Conservation (phyloP, 495 filamentous ascomycete genomes). For the Neurospora cerealis region DNA sequence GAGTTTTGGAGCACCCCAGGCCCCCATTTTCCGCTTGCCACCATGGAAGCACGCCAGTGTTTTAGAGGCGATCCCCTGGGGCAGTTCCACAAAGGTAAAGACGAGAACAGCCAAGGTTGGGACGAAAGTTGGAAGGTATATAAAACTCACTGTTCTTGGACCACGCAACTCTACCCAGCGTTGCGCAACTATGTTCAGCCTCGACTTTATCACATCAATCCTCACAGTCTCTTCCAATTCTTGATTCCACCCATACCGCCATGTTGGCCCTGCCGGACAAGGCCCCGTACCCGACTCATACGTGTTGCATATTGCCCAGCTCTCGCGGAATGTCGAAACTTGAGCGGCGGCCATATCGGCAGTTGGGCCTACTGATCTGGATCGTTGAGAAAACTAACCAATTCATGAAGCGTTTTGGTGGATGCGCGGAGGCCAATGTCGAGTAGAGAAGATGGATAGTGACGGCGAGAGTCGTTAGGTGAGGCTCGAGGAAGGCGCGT, state of each 20-base stretch:
- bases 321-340: slow-evolving; percentile 22
- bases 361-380: slow-evolving; percentile 9
- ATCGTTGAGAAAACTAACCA: slow-evolving; percentile 2
- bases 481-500: neutral
- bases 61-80: neutral
- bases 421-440: slow-evolving; percentile 8
- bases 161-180: slow-evolving; percentile 20
- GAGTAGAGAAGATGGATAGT: neutral
- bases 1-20: neutral
- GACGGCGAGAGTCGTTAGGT: neutral
- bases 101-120: neutral
- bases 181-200: slow-evolving; percentile 21
- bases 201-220: slow-evolving; percentile 6
- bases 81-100: neutral
- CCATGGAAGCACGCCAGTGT: neutral
- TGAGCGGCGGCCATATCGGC: slow-evolving; percentile 35
- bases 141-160: slow-evolving; percentile 15
- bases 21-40: neutral
- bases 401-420: slow-evolving; percentile 35
- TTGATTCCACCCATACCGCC: slow-evolving; percentile 10
- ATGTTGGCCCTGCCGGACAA: slow-evolving; percentile 9
- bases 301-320: slow-evolving; percentile 19
- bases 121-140: neutral
- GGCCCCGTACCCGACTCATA: slow-evolving; percentile 13
- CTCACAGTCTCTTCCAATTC: slow-evolving; percentile 1